These are phyloP conservation scores for Gaultheria prostrata DNA, from an alignment of 148 eudicot genomes.

Conservation along the genomic window DNA sequence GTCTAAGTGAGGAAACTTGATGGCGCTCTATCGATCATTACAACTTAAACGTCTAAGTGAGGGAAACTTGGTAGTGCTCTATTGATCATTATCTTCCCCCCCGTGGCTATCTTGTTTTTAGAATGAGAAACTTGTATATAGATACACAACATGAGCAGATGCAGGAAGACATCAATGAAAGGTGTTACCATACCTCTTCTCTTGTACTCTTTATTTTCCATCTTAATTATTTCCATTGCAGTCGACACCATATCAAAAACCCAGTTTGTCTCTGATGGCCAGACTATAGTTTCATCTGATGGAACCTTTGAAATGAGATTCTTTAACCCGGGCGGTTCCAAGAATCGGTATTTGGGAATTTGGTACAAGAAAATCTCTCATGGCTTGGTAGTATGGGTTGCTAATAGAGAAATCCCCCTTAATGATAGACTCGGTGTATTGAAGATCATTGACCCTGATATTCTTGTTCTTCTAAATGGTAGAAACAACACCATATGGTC, in stretches of 20 bases:
- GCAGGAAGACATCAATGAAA: not conserved
- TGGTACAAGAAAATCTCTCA: conserved; percentile 21
- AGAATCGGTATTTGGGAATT: not conserved
- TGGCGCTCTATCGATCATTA: too few species aligned
- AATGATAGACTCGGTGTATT: not conserved
- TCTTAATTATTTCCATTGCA: not conserved
- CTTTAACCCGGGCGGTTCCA: not conserved
- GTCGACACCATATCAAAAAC: not conserved
- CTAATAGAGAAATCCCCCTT: not conserved
- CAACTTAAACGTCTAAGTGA: too few species aligned
- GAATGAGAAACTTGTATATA: too few species aligned
- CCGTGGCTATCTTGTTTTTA: too few species aligned
- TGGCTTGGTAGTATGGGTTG: not conserved
- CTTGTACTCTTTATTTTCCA: not conserved
- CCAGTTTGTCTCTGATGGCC: not conserved
- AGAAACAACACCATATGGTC: conserved; percentile 16
- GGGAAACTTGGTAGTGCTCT: too few species aligned
- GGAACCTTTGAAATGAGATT: conserved; percentile 15
- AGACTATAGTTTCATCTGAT: not conserved
- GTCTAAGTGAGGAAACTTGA: too few species aligned
- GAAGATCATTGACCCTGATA: conserved; percentile 3
- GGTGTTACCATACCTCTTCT: not conserved
- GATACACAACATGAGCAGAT: not conserved
- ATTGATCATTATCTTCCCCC: too few species aligned
- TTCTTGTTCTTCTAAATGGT: conserved; percentile 12